Percentiles rank a stretch among this genome's conserved stretches.
phyloP scores from a whole-genome alignment of 2,329 filamentous ascomycete species.

The Aureobasidium pullulans region DNA sequence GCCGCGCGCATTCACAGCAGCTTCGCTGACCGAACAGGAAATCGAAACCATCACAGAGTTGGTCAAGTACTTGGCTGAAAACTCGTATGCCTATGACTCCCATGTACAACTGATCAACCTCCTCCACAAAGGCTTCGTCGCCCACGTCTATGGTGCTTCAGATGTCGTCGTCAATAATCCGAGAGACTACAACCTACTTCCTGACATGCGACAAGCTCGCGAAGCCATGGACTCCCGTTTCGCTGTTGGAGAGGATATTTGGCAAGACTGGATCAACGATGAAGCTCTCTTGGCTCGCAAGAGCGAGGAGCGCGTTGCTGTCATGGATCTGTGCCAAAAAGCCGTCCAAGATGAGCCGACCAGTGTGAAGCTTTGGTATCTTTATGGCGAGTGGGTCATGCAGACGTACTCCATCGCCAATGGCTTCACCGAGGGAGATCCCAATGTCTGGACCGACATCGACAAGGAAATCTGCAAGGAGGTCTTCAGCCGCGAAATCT shows the following conservation, averaged over 20 bases:
- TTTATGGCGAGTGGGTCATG: slow-evolving; percentile 73
- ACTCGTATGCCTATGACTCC: slow-evolving; percentile 43
- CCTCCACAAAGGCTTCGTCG: slow-evolving; percentile 41
- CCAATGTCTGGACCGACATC: slow-evolving; percentile 50
- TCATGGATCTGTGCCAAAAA: slow-evolving; percentile 65
- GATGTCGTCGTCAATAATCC: slow-evolving; percentile 23
- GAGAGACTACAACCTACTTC: slow-evolving; percentile 36
- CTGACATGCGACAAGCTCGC: slow-evolving; percentile 42
- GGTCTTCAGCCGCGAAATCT: slow-evolving; percentile 60
- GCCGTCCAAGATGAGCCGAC: slow-evolving; percentile 65
- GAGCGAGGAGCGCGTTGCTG: slow-evolving; percentile 59
- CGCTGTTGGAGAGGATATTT: slow-evolving; percentile 68
- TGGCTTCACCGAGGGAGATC: slow-evolving; percentile 43
- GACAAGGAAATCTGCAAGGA: slow-evolving; percentile 63
- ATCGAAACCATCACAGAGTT: slow-evolving; percentile 38
- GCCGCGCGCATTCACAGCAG: slow-evolving; percentile 36
- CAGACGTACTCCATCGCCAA: slow-evolving; percentile 60
- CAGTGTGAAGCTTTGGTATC: slow-evolving; percentile 66
- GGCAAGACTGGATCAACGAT: slow-evolving; percentile 71
- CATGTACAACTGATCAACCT: slow-evolving; percentile 42
- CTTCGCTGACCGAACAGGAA: slow-evolving; percentile 36
- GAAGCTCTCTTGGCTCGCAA: slow-evolving; percentile 54
- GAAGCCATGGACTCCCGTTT: slow-evolving; percentile 56
- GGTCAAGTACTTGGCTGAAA: slow-evolving; percentile 36
- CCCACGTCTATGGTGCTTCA: slow-evolving; percentile 28